phyloP scores from a whole-genome alignment of 768 basidiomycete species.

The Inosperma sp. region DNA sequence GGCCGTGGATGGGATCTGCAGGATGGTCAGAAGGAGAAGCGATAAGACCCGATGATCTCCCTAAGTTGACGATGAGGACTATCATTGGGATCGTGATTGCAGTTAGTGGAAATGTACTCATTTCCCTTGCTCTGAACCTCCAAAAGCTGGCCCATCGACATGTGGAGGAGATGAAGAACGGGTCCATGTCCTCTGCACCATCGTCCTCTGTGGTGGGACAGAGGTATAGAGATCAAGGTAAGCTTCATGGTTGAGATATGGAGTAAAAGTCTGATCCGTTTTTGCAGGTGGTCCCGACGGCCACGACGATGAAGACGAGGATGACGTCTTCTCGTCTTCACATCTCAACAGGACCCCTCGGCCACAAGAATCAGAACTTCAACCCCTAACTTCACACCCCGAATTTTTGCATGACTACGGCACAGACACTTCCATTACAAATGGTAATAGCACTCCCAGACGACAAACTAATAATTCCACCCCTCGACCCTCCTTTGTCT shows the following conservation, averaged over 20 bases:
- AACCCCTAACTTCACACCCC: conserved; percentile 14
- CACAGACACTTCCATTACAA: conserved; percentile 11
- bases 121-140: conserved; percentile 85
- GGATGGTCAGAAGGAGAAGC: background rate
- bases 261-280: too few relatives aligned
- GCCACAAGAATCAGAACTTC: conserved; percentile 17
- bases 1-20: background rate
- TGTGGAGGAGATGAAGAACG: conserved; percentile 41
- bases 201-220: too few relatives aligned
- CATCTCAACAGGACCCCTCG: conserved; percentile 8
- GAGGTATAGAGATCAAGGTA: too few relatives aligned
- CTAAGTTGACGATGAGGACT: conserved; percentile 50
- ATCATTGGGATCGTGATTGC: conserved; percentile 80
- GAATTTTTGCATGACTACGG: conserved; percentile 25
- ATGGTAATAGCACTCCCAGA: too few relatives aligned
- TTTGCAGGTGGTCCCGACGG: conserved; percentile 21
- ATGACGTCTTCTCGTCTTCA: conserved; percentile 17
- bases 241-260: too few relatives aligned
- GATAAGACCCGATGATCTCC: conserved; percentile 38
- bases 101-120: conserved; percentile 80
- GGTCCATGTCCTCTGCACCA: too few relatives aligned
- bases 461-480: too few relatives aligned
- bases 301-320: conserved; percentile 4
- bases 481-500: conserved; percentile 25
- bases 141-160: conserved; percentile 89